Base-by-base conservation (phyloP, 2,329 filamentous ascomycete genomes). In the Thermoascus crustaceus region DNA sequence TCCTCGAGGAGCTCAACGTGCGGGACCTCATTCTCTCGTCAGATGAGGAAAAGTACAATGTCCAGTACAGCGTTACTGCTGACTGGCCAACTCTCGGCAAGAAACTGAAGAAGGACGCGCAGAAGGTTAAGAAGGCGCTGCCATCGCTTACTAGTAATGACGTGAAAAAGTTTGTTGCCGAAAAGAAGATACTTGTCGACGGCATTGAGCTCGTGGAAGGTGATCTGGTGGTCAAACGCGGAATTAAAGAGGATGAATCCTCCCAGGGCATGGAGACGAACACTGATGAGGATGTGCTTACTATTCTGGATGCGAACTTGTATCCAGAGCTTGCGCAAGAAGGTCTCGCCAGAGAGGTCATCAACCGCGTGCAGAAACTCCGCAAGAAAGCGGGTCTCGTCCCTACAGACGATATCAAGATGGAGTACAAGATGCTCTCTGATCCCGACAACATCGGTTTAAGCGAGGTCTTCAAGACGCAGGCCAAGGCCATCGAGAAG, bases 61-160 rank as follows among this genome's bases (percentile, higher is more conserved):
- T 98, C 30, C 81, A 91, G 55, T 94, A 95, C 66, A 86, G 83
- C 42, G 85, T 89, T 10, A 78, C 76, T 24, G 88, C 87, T 5
- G 91, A 98, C 61, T 95, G 91, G 82, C 87, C 91, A 9, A 82
- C 85, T 2, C 73, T 98, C 10, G 91, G 91, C 46, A 94, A 94
- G 75, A 96, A 96, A 68, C 74, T 96, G 49, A 94, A 94, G 73
- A 95, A 94, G 65, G 88, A 95, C 53, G 85, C 87, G 46, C 78
- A 80, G 46, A 85, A 82, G 57, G 87, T 96, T 48, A 93, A 93
- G 71, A 93, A 89, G 66, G 87, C 85, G 2, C 68, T 98, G 30
- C 88, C 88, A 4, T 71, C 66, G 24, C 69, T 98, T 32, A 83
- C 75, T 13, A 88, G 80, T 47, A 78, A 85, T 7, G 76, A 94